Conservation (phyloP, 23 red algal species). For the Gracilaria vermiculophylla region DNA sequence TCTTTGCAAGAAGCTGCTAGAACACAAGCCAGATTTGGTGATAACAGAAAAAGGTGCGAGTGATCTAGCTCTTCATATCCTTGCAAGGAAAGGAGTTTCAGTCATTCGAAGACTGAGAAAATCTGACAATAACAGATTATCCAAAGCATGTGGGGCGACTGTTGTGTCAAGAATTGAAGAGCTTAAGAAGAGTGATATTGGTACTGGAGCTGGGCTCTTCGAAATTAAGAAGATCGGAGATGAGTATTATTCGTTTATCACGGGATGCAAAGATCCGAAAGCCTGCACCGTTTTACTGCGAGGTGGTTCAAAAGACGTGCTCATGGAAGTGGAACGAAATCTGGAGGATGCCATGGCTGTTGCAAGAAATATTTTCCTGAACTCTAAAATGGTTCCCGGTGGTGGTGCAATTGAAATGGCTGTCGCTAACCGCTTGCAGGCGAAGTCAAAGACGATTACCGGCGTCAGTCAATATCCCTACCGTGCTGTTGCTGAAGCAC, state of each 20-base stretch:
- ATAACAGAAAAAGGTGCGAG: constrained; percentile 97
- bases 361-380: constrained; percentile 73
- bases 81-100: constrained; percentile 73
- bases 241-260: constrained; percentile 97
- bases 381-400: constrained; percentile 89
- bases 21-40: constrained; percentile 86
- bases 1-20: constrained; percentile 56
- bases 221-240: constrained; percentile 97
- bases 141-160: constrained; percentile 77
- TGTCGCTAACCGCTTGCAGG: constrained; percentile 71
- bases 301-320: constrained; percentile 92
- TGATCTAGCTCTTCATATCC: constrained; percentile 89
- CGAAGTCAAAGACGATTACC: constrained; percentile 82
- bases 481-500: constrained; percentile 84
- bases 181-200: constrained; percentile 78
- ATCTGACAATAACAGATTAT: constrained; percentile 91
- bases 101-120: constrained; percentile 87
- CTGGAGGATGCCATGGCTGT: constrained; percentile 94
- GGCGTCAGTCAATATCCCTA: constrained; percentile 87
- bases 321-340: constrained; percentile 99
- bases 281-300: constrained; percentile 95
- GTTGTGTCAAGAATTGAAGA: constrained; percentile 95
- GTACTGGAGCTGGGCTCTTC: constrained; percentile 90
- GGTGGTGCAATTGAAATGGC: constrained; percentile 98
- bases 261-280: constrained; percentile 73